Base-by-base conservation (phyloP, 768 basidiomycete species). In the Terana coerulea region DNA sequence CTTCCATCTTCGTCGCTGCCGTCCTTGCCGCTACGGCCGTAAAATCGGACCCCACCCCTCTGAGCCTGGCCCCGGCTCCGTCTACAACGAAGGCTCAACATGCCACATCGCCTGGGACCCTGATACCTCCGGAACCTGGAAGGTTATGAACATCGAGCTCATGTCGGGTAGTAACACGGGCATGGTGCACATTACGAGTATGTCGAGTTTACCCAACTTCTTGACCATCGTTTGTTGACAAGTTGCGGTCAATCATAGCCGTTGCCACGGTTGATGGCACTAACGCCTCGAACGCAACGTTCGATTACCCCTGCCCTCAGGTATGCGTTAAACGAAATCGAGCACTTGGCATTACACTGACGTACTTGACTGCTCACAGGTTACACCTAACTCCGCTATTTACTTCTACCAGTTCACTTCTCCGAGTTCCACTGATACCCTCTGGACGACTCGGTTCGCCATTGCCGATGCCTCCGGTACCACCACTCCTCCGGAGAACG, bases 351-450 rank as follows among this genome's bases (percentile, higher is more conserved):
- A n/a, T n/a, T n/a, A n/a, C n/a, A n/a, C n/a, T n/a, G n/a, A n/a
- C n/a, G n/a, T n/a, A n/a, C n/a, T n/a, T n/a, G n/a, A n/a, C n/a
- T n/a, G 12, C 44, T 46, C 6, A 17, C 59, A 86, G 83, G 86
- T 91, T 33, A 69, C 69, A 17, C 77, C 79, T 17, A 72, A 85
- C 65, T 74, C 88, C 2, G 61, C 80, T 31, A 81, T 91, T 57
- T 91, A 90, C 72, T 91, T 91, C 72, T 88, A 88, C 67, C 86
- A 90, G 60, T 91, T 87, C 73, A 72, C 78, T 14, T 67, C 79
- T 1, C 68, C 76, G 0, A 60, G 54, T 5, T 61, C 78, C 0
- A 1, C 67, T 31, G 62, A 71, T 62, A 65, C 70, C 30, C 57
- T 60, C 21, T 92, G 90, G 90, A 87, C 88, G 2, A 81, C 79